Base-by-base conservation (phyloP, 2,329 filamentous ascomycete species). In the Coniochaeta sp. region DNA sequence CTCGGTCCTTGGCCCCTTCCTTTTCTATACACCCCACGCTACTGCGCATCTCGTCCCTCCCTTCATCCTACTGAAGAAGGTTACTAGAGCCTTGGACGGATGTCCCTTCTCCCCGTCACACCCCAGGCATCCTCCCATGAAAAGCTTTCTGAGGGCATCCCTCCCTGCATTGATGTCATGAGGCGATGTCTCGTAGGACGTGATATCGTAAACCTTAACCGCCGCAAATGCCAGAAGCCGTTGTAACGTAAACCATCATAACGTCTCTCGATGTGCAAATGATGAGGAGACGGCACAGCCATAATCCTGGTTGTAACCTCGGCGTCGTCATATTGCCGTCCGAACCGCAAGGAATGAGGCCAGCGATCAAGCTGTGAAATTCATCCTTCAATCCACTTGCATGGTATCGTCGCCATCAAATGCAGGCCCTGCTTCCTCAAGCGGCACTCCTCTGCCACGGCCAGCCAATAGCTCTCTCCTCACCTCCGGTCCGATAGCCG, bases 361-460 rank as follows among this genome's bases (percentile, higher is more conserved):
- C 38, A 40, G 38, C 38, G n/a, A 40, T 40, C 9, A n/a, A 40
- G 38, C 38, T 40, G 34, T 36, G 43, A 22, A 24, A 2, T 36
- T 52, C 16, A 40, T 60, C 67, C 59, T 73, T 64, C 65, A 76
- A 64, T 84, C 87, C 68, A 92, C 82, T 69, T 92, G 79, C 91
- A 97, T 97, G 17, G 92, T 96, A 77, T 98, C 93, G 72, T 98
- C 91, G 11, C 90, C 93, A 67, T 91, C 86, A 66, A 83, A 76
- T 26, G 71, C 77, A 65, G 75, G 77, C 66, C 68, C 82, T 69
- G 75, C 79, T 65, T 74, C 83, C 72, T 90, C 88, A 24, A 87
- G 71, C 26, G 86, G 79, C 6, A 93, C 85, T 40, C 93, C 93
- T 64, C 95, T 83, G 1, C 92, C 93, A 73, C 95, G 83, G 1